A percentile compares a stretch with the other conserved stretches of the same genome.
These are phyloP conservation scores for Pseudogymnoascus sp. DNA, from an alignment of 2,329 filamentous ascomycete species.

Conservation along the genomic window DNA sequence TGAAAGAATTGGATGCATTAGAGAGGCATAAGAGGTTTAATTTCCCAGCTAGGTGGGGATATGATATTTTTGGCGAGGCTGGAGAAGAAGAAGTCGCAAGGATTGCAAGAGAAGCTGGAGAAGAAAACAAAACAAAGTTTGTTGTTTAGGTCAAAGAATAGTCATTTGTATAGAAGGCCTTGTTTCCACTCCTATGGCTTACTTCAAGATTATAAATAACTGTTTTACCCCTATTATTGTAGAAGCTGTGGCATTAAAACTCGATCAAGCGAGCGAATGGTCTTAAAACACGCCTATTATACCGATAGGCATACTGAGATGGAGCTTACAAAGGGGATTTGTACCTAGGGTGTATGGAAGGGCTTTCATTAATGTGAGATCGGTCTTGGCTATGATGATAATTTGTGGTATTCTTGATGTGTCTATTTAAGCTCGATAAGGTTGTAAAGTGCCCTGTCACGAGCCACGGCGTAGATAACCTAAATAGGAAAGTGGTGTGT, in stretches of 20 bases:
- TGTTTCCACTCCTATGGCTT: neutral
- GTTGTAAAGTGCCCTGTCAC: neutral
- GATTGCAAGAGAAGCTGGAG: constrained; percentile 29
- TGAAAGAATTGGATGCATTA: constrained; percentile 33
- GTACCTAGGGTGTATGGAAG: too few relatives aligned
- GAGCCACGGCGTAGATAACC: neutral
- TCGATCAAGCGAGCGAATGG: too few relatives aligned
- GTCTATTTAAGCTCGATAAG: neutral
- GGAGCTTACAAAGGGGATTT: too few relatives aligned
- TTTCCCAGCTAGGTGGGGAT: constrained; percentile 36
- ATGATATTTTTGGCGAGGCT: constrained; percentile 39
- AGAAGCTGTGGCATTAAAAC: too few relatives aligned
- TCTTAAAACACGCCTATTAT: too few relatives aligned
- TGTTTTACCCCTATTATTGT: neutral
- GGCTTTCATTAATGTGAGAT: neutral
- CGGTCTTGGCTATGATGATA: neutral
- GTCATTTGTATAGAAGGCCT: neutral
- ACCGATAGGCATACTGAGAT: too few relatives aligned
- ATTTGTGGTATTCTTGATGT: neutral
- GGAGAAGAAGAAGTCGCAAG: constrained; percentile 32
- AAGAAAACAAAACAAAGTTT: constrained; percentile 33
- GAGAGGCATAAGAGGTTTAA: constrained; percentile 40
- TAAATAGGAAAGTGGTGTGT: neutral
- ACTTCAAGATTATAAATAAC: neutral
- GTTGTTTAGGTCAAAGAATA: constrained; percentile 17